phyloP scores from a whole-genome alignment of 1,284 basidiomycete species.

The Apiotrichum veenhuisii region DNA sequence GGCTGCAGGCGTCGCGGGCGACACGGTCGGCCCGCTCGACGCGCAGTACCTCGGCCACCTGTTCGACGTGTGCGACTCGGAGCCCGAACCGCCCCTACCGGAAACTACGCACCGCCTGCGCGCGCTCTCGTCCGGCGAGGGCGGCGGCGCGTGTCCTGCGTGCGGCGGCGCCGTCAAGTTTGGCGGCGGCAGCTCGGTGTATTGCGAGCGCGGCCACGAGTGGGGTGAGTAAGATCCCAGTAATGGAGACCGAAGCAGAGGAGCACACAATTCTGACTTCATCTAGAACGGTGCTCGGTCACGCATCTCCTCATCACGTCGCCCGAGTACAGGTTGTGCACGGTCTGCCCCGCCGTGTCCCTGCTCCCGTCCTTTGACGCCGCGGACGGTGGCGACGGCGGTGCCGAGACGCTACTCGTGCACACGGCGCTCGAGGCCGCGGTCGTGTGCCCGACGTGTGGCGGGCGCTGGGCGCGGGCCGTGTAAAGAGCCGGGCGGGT shows the following conservation, averaged over 20 bases:
- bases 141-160: constrained; percentile 13
- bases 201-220: constrained; percentile 33
- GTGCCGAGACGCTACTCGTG: constrained; percentile 21
- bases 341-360: constrained; percentile 38
- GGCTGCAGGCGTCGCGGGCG: not conserved
- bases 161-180: constrained; percentile 10
- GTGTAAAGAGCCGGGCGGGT: constrained; percentile 8
- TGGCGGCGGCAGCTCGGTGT: not conserved
- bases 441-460: constrained; percentile 33
- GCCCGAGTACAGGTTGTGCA: constrained; percentile 37
- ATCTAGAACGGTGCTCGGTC: constrained; percentile 32
- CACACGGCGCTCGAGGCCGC: constrained; percentile 31
- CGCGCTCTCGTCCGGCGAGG: constrained; percentile 1
- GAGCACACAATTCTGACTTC: not conserved
- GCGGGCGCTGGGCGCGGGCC: constrained; percentile 40
- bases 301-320: constrained; percentile 36
- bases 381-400: not conserved
- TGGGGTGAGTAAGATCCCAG: constrained; percentile 33
- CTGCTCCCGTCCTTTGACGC: constrained; percentile 22
- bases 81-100: not conserved
- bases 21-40: constrained; percentile 1
- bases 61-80: not conserved
- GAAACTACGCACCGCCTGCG: not conserved
- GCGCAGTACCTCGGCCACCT: constrained; percentile 10
- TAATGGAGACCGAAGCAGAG: not conserved